phyloP scores from a whole-genome alignment of 768 basidiomycete species.

The Chalciporus piperatus region DNA sequence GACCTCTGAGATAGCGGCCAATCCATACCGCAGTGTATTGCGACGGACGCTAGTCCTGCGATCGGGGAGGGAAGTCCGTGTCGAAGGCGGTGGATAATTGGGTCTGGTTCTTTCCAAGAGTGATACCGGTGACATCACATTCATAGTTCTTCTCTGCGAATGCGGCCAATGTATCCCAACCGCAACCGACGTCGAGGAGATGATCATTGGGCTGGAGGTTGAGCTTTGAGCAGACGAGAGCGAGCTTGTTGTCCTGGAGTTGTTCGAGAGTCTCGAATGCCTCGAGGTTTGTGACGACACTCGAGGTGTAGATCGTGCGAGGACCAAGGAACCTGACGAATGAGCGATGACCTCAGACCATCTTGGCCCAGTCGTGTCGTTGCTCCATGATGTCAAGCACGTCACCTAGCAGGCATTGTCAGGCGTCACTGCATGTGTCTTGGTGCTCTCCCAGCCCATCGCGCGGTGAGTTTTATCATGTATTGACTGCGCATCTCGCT shows the following conservation, averaged over 20 bases:
- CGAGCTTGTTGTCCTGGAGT: slow-evolving; percentile 97
- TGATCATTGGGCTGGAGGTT: slow-evolving; percentile 83
- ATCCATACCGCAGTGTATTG: too few relatives aligned
- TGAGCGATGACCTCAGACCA: slow-evolving; percentile 91
- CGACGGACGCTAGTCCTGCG: too few relatives aligned
- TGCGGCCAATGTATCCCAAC: slow-evolving; percentile 94
- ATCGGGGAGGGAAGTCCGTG: too few relatives aligned
- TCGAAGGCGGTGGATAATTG: too few relatives aligned
- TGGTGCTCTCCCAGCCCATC: too few relatives aligned
- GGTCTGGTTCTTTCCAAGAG: slow-evolving; percentile 87
- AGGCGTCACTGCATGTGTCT: too few relatives aligned
- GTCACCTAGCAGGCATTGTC: slow-evolving; percentile 58
- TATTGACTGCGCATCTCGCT: too few relatives aligned
- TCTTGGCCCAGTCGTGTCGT: slow-evolving; percentile 93
- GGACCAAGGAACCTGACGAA: slow-evolving; percentile 80
- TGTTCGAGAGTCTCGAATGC: slow-evolving; percentile 83
- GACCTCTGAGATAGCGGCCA: too few relatives aligned
- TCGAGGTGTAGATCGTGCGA: slow-evolving; percentile 97
- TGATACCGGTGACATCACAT: slow-evolving; percentile 96
- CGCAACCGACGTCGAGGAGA: slow-evolving; percentile 86
- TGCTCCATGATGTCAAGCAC: slow-evolving; percentile 91
- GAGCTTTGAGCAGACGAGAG: slow-evolving; percentile 92
- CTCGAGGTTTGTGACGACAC: slow-evolving; percentile 71
- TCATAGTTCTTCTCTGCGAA: slow-evolving; percentile 97
- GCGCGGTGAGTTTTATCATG: too few relatives aligned